These are phyloP conservation scores for Globisporangium paddicum DNA, from an alignment of 352 stramenopile species.

Conservation along the genomic window DNA sequence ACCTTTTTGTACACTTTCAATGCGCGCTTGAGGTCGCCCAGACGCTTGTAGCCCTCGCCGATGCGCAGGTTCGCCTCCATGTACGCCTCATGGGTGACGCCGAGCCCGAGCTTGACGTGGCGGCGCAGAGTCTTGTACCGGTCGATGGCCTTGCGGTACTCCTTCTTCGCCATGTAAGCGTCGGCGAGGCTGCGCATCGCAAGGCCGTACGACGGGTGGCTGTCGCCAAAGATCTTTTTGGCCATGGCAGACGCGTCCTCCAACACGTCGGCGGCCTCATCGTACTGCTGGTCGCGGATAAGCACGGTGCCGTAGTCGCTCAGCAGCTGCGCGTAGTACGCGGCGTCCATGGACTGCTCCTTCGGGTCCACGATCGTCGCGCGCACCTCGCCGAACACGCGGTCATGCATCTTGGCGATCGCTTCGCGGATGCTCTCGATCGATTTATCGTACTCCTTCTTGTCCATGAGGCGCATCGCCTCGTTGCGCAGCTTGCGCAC, in stretches of 20 bases:
- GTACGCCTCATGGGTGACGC: conserved; percentile 65
- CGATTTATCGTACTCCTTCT: conserved; percentile 33
- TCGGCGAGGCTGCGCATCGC: conserved; percentile 73
- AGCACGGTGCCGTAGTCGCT: conserved; percentile 78
- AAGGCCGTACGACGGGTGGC: conserved; percentile 73
- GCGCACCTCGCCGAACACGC: conserved; percentile 58
- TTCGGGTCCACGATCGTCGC: conserved; percentile 40
- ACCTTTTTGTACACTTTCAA: conserved; percentile 53
- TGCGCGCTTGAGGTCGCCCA: conserved; percentile 47
- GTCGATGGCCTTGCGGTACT: conserved; percentile 59
- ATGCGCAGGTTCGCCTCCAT: conserved; percentile 69
- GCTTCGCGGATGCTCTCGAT: conserved; percentile 65
- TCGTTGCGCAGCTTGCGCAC: conserved; percentile 67
- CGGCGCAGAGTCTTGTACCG: conserved; percentile 72
- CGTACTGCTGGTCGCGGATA: conserved; percentile 63
- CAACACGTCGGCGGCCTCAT: conserved; percentile 74
- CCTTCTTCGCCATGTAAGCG: conserved; percentile 72
- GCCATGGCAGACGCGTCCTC: conserved; percentile 71
- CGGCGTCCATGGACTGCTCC: conserved; percentile 65
- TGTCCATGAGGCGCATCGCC: conserved; percentile 75
- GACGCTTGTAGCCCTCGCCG: conserved; percentile 62
- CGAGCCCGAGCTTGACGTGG: conserved; percentile 63
- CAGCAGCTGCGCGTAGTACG: conserved; percentile 72
- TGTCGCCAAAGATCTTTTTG: conserved; percentile 72
- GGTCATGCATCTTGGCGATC: conserved; percentile 59